Evolutionary conservation across 352 stramenopile species (phyloP).

Genomic region (Phytophthora macrochlamydospora): DNA sequence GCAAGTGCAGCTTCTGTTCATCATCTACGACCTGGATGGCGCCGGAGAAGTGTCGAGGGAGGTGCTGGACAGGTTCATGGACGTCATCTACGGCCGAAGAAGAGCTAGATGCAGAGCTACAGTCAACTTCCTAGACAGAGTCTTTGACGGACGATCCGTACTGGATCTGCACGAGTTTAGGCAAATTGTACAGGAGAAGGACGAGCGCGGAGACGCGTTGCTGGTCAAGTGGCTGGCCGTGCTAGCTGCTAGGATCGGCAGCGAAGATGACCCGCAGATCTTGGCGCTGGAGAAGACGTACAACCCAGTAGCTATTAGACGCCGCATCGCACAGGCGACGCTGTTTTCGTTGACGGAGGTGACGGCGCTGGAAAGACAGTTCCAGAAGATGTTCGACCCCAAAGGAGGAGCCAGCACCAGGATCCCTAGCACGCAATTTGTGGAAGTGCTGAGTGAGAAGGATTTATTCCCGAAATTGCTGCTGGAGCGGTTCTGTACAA

Average conservation of each 20-base stretch:
- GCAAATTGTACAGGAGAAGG: constrained; percentile 54
- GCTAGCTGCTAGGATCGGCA: constrained; percentile 69
- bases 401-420: constrained; percentile 73
- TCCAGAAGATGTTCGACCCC: constrained; percentile 76
- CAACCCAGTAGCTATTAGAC: constrained; percentile 80
- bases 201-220: constrained; percentile 56
- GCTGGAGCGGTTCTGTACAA: constrained; percentile 51
- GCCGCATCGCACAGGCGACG: constrained; percentile 77
- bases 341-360: constrained; percentile 77
- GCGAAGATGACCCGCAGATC: constrained; percentile 73
- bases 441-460: constrained; percentile 49
- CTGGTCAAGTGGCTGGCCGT: constrained; percentile 70
- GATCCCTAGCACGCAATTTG: constrained; percentile 64
- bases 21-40: constrained; percentile 83
- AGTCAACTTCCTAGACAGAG: constrained; percentile 56
- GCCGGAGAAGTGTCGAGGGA: constrained; percentile 68
- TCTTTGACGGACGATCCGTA: constrained; percentile 51
- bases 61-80: constrained; percentile 81
- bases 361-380: constrained; percentile 75
- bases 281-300: constrained; percentile 77
- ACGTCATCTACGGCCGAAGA: constrained; percentile 81
- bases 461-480: constrained; percentile 51
- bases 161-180: constrained; percentile 74
- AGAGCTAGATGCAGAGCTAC: constrained; percentile 46
- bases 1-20: constrained; percentile 79